Conservation (phyloP, 1,139 yeast species). For the Debaryomycetaceae sp. region DNA sequence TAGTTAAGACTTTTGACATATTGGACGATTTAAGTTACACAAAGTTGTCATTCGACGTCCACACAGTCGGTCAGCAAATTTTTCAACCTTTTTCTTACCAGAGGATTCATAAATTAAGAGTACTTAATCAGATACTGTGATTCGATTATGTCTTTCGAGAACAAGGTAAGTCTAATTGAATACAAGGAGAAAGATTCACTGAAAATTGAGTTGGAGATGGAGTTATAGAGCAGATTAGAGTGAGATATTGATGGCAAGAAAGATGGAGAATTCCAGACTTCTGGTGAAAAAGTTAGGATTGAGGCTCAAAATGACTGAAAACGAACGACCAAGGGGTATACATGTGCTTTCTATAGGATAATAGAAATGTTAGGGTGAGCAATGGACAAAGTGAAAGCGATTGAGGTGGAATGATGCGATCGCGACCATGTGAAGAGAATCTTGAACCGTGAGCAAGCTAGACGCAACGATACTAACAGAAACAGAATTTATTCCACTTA, state of each 20-base stretch:
- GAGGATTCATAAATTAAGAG: not conserved
- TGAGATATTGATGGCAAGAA: not conserved
- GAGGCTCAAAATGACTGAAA: too few species aligned
- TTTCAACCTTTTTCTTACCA: conserved; percentile 11
- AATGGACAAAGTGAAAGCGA: too few species aligned
- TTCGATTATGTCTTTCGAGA: conserved; percentile 44
- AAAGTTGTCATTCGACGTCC: conserved; percentile 9
- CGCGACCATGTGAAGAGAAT: too few species aligned
- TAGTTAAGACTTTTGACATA: not conserved
- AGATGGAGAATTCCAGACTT: not conserved
- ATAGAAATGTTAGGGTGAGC: too few species aligned
- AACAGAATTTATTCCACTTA: conserved; percentile 47
- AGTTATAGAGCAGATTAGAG: not conserved
- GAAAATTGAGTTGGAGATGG: not conserved
- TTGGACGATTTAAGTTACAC: conserved; percentile 6
- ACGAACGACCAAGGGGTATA: too few species aligned
- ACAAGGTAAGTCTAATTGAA: conserved; percentile 39
- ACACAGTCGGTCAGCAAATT: conserved; percentile 18
- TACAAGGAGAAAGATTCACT: not conserved
- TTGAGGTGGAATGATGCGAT: too few species aligned
- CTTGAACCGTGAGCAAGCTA: not conserved
- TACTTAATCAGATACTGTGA: not conserved
- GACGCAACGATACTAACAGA: conserved; percentile 16
- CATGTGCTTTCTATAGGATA: too few species aligned
- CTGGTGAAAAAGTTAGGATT: too few species aligned